Evolutionary conservation across 2,329 filamentous ascomycete genomes (phyloP).

Genomic region (Colletotrichum sp.): DNA sequence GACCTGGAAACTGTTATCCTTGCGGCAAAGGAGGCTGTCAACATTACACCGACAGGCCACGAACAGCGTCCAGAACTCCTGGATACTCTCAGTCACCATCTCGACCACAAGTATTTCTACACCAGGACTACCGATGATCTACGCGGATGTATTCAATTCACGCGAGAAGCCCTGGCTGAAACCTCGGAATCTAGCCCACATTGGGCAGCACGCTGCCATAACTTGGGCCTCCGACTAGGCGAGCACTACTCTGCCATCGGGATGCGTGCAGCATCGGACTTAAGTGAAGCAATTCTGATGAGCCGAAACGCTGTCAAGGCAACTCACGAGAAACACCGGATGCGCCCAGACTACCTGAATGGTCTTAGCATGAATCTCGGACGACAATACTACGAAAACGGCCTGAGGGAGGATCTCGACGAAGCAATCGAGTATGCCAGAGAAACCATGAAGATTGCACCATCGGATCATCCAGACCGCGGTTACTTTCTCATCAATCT

Average conservation of each 20-base stretch:
- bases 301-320: not conserved
- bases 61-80: not conserved
- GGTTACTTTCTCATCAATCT: not conserved
- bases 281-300: not conserved
- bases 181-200: not conserved
- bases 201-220: not conserved
- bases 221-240: not conserved
- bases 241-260: not conserved
- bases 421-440: accelerated
- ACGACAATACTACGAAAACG: not conserved
- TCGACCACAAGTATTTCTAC: not conserved
- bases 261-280: not conserved
- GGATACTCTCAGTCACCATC: not conserved
- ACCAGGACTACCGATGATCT: not conserved
- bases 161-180: not conserved
- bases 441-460: not conserved
- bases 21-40: not conserved
- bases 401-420: accelerated
- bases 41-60: not conserved
- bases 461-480: not conserved
- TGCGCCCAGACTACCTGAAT: not conserved
- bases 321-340: not conserved
- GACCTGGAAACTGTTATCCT: not conserved
- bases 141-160: not conserved
- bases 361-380: not conserved